A percentile compares a stretch with the other conserved stretches of the same genome.
Conservation (phyloP, 1,139 yeast genomes). For the Ogataea hybrid region DNA sequence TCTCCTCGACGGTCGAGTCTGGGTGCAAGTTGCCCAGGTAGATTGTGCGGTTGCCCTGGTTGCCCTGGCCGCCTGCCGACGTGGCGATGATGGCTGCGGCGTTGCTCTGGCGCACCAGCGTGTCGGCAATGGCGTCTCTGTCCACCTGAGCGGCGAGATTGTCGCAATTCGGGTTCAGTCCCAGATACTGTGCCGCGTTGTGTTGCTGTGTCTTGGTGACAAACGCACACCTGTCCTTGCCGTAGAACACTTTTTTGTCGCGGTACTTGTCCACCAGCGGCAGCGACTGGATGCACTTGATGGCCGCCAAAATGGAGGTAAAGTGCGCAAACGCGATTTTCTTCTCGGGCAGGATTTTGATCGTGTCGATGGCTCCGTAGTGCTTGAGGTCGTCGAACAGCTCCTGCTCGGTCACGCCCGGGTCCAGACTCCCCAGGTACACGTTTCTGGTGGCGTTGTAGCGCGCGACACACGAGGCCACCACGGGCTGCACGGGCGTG, state of each 20-base stretch:
- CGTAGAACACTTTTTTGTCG: constrained; percentile 58
- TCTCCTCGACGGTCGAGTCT: constrained; percentile 75
- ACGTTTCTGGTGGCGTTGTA: constrained; percentile 66
- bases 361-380: constrained; percentile 56
- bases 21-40: constrained; percentile 76
- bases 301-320: constrained; percentile 55
- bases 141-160: constrained; percentile 68
- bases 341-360: constrained; percentile 55
- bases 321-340: constrained; percentile 63
- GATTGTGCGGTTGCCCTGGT: constrained; percentile 75
- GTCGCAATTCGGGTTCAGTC: constrained; percentile 88
- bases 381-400: constrained; percentile 47
- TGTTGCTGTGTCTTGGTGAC: constrained; percentile 95
- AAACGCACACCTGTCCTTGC: constrained; percentile 65
- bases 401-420: constrained; percentile 47
- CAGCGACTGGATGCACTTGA: constrained; percentile 56
- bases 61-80: constrained; percentile 68
- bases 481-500: constrained; percentile 53
- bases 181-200: constrained; percentile 93
- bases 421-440: constrained; percentile 53
- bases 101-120: constrained; percentile 64
- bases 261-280: constrained; percentile 54
- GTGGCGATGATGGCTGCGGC: constrained; percentile 76
- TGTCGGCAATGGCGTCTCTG: constrained; percentile 44
- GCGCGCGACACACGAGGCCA: constrained; percentile 54